Base-by-base conservation (phyloP, 345 rosid species). In the Zanthoxylum bungeanum region DNA sequence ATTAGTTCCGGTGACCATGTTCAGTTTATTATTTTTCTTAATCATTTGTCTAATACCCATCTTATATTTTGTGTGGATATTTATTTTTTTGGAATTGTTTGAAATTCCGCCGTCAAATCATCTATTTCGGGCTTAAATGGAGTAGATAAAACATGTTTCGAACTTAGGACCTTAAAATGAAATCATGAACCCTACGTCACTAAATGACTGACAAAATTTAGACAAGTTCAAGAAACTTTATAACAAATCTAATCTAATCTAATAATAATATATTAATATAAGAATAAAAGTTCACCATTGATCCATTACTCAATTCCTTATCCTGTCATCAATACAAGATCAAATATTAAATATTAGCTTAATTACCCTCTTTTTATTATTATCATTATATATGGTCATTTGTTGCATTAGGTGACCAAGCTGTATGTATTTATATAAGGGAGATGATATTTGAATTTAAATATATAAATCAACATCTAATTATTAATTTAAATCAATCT, bases 191-290 rank as follows among this genome's bases (percentile, higher is more conserved):
- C n/a, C n/a, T n/a, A n/a, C n/a, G n/a, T n/a, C n/a, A n/a, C n/a
- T n/a, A n/a, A n/a, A n/a, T n/a, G n/a, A n/a, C 27, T 44, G 68
- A 64, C 53, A 44, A 64, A 64, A 25, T 27, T 64, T 44, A 2
- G 68, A 25, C 7, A 50, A 40, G 24, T 63, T 4, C 51, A 25
- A 63, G 36, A 63, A 16, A 27, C 22, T 6, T 58, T 2, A 9
- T 17, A 16, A 21, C 52, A 64, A 64, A 64, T 22, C 11, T 37
- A 19, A 33, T 33, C 24, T n/a, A n/a, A n/a, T n/a, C n/a, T n/a
- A n/a, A n/a, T n/a, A n/a, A n/a, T n/a, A 12, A 5, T 33, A 9
- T 59, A n/a, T 16, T 59, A 59, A 21, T 22, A 4, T 10, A 55
- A 52, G 27, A 22, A 52, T 21, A 11, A 21, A 49, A 21, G 7